These are phyloP conservation scores for Aspergillus floridensis DNA, from an alignment of 2,329 filamentous ascomycete genomes.

Conservation along the genomic window DNA sequence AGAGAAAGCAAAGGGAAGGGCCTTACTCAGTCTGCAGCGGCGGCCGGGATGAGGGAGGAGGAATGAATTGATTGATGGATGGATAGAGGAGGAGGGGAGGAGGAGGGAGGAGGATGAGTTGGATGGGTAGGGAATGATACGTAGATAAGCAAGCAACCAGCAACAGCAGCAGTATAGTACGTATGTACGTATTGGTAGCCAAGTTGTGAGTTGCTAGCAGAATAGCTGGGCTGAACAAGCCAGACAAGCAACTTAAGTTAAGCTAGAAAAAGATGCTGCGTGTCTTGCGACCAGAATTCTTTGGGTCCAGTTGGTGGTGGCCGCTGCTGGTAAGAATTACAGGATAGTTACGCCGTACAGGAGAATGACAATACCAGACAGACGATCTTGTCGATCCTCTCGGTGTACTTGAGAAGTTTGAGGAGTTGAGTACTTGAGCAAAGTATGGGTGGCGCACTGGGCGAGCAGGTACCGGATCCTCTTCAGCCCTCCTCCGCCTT, in stretches of 20 bases:
- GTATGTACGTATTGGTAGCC: too few species aligned
- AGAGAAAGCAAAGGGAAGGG: constrained; percentile 18
- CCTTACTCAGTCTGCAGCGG: neutral
- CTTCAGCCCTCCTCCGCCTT: neutral
- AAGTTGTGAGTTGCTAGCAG: neutral
- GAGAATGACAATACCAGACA: constrained; percentile 14
- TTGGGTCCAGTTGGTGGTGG: neutral
- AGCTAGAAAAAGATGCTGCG: constrained; percentile 25
- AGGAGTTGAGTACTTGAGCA: constrained; percentile 7
- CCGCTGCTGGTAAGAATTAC: constrained; percentile 5
- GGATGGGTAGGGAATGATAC: constrained; percentile 22
- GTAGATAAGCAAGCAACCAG: constrained; percentile 15
- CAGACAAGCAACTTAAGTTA: constrained; percentile 2
- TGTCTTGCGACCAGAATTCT: constrained; percentile 14
- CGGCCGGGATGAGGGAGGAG: neutral
- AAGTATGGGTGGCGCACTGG: constrained; percentile 10
- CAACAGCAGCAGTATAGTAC: constrained; percentile 2
- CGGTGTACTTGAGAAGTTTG: neutral
- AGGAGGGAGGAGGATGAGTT: constrained; percentile 11
- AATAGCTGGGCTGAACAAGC: constrained; percentile 19
- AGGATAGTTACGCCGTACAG: neutral
- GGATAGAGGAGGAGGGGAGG: too few species aligned
- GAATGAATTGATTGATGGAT: neutral
- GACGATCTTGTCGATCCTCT: constrained; percentile 20
- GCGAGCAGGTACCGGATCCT: constrained; percentile 12